Conservation (phyloP, 164 flowering plant species). For the Euptelea pleiosperma region DNA sequence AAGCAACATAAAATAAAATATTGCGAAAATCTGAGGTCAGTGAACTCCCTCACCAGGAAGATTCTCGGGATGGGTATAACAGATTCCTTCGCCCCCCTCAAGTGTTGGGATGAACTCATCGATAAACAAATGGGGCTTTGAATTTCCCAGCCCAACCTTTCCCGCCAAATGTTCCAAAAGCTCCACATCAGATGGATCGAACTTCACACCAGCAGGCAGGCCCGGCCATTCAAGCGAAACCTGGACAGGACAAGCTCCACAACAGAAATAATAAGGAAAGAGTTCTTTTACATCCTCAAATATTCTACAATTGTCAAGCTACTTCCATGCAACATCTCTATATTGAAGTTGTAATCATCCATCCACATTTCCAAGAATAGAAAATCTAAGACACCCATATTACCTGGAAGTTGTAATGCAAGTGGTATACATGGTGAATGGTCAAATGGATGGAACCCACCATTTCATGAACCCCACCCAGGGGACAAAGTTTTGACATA, state of each 20-base stretch:
- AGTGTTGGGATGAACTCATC: conserved; percentile 90
- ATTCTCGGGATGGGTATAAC: conserved; percentile 84
- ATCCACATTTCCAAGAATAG: too few relatives aligned
- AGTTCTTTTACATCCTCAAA: neutral
- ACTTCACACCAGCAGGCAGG: conserved; percentile 84
- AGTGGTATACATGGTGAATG: too few relatives aligned
- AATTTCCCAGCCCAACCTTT: conserved; percentile 55
- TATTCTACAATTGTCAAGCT: too few relatives aligned
- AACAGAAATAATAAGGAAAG: neutral
- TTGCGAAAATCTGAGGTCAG: too few relatives aligned
- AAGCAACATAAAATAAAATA: neutral
- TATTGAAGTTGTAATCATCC: too few relatives aligned
- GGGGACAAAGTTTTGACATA: too few relatives aligned
- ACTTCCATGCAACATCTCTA: too few relatives aligned
- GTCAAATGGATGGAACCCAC: too few relatives aligned
- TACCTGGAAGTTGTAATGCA: too few relatives aligned
- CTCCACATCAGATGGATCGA: conserved; percentile 87
- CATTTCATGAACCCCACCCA: too few relatives aligned
- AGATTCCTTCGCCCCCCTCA: conserved; percentile 66
- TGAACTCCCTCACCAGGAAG: conserved; percentile 68
- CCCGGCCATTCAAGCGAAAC: conserved; percentile 84
- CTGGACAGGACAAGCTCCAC: conserved; percentile 32
- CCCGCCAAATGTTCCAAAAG: conserved; percentile 75
- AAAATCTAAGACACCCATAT: too few relatives aligned
- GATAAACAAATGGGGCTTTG: conserved; percentile 62